These are phyloP conservation scores for Leishmania mexicana DNA, from an alignment of 208 protist genomes.

Conservation along the genomic window DNA sequence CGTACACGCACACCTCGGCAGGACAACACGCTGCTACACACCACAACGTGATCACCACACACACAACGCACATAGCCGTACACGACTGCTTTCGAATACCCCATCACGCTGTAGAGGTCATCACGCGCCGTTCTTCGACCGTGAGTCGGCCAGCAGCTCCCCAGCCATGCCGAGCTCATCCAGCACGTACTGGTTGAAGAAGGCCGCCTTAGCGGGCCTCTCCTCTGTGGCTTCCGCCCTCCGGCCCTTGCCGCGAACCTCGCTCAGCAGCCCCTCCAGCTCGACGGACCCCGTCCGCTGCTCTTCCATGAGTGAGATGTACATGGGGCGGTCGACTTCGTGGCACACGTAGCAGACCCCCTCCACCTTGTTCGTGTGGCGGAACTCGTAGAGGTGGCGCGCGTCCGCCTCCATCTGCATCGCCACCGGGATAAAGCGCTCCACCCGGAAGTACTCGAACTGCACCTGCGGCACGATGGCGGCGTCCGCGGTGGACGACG, in stretches of 20 bases:
- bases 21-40: not conserved
- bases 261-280: conserved; percentile 15
- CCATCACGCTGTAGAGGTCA: not conserved
- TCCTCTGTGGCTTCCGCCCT: not conserved
- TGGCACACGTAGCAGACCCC: conserved; percentile 81
- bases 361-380: conserved; percentile 74
- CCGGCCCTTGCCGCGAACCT: not conserved
- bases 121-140: conserved; percentile 51
- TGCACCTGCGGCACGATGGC: conserved; percentile 23
- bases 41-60: not conserved
- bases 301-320: conserved; percentile 63
- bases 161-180: conserved; percentile 84
- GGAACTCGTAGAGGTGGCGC: conserved; percentile 81
- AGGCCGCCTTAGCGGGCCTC: conserved; percentile 26
- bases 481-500: not conserved
- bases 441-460: conserved; percentile 83
- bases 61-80: not conserved
- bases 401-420: conserved; percentile 92
- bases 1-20: too few relatives aligned
- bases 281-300: conserved; percentile 26
- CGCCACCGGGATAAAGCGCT: conserved; percentile 84
- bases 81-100: not conserved
- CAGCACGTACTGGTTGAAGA: conserved; percentile 85
- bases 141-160: conserved; percentile 54
- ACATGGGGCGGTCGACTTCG: conserved; percentile 71